Conservation (phyloP, 257 asterid species). For the Solanum appendiculatum region DNA sequence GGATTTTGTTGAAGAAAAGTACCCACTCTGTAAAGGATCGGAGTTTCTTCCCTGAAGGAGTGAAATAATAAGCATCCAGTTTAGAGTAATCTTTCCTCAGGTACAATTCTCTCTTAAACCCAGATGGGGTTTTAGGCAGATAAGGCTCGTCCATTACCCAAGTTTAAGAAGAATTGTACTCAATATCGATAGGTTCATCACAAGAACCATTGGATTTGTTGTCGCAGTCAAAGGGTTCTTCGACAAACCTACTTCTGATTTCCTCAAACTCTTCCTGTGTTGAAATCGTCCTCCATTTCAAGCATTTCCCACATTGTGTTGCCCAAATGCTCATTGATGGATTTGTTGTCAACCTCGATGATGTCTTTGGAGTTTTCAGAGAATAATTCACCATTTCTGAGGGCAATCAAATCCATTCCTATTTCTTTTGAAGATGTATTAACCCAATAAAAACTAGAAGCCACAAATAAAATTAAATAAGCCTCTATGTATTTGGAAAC, state of each 20-base stretch:
- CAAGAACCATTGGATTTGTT: not conserved
- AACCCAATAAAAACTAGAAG: not conserved
- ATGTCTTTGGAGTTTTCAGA: not conserved
- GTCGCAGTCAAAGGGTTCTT: constrained; percentile 3
- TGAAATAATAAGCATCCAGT: not conserved
- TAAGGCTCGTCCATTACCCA: not conserved
- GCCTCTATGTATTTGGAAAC: not conserved
- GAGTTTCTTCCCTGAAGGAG: constrained; percentile 5
- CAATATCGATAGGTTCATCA: not conserved
- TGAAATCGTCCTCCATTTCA: not conserved
- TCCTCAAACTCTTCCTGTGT: constrained; percentile 7
- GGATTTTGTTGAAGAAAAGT: constrained; percentile 1
- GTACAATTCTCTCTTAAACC: not conserved
- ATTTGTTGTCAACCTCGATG: not conserved
- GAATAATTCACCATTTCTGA: not conserved
- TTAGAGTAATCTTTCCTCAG: not conserved
- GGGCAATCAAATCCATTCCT: not conserved
- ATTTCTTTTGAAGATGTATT: too few species aligned
- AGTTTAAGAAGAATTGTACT: not conserved
- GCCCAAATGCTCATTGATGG: not conserved
- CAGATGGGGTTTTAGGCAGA: not conserved
- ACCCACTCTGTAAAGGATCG: not conserved
- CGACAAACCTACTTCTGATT: not conserved
- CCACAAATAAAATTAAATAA: too few species aligned
- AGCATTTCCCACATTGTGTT: not conserved